Evolutionary conservation across 257 asterid genomes (phyloP), one percentile per base, ranked within the genome.

Genomic region (Osmanthus fragrans): DNA sequence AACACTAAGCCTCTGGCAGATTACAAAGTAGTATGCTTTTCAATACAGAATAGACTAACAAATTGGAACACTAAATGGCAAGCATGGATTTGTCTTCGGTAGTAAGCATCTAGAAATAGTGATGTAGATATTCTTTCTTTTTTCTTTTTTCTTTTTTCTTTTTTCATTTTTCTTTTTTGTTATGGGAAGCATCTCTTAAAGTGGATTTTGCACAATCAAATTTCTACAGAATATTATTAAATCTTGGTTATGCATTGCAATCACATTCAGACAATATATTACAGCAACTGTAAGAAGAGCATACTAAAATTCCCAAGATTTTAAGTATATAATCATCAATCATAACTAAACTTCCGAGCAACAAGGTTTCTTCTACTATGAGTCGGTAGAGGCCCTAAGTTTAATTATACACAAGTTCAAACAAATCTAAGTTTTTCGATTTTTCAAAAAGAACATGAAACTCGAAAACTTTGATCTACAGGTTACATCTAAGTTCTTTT

Each of bases 391-490:
- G 2, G 56, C 19, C 16, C n/a, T 47, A 47, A 45, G n/a, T 47
- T 47, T 16, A 16, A 16, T 54, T 19, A n/a, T 54, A 27, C 69
- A 63, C 18, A 63, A 63, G 16, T 63, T 25, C 19, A 10, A 27
- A 63, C 34, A 63, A 58, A 27, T 27, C 36, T 4, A 13, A 63
- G 19, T 11, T 10, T 63, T 63, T 25, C 19, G 1, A 63, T 63
- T 23, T 63, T 27, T 63, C 33, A 63, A 63, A 63, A 10, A 23
- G 69, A 63, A 63, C 69, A 63, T 10, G 69, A 63, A 63, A 63
- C 34, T 27, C 36, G 18, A 63, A 63, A 23, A 63, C 69, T 27
- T 36, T n/a, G 80, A 76, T 76, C 71, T 67, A 71, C 68, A 15
- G 27, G 18, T 63, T 63, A 63, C 19, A 58, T 21, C 6, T 58